Evolutionary conservation across 352 stramenopile species (phyloP).

Genomic region (Phytophthora vignae): DNA sequence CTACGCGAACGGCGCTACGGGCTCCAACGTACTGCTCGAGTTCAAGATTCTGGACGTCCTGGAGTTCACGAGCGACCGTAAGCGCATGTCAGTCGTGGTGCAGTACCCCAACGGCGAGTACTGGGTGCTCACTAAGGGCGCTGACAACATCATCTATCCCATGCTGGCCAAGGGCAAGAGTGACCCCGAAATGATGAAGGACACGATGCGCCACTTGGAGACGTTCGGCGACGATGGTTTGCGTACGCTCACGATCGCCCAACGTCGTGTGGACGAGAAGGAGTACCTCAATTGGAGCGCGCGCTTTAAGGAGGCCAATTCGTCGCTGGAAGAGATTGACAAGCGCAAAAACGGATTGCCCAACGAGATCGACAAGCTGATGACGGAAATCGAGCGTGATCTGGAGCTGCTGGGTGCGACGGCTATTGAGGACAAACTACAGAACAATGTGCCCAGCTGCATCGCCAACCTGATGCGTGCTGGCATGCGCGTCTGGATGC

Average conservation of each 20-base stretch:
- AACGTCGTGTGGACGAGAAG: constrained; percentile 55
- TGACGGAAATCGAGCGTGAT: constrained; percentile 85
- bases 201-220: constrained; percentile 77
- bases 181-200: constrained; percentile 59
- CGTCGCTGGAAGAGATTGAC: constrained; percentile 80
- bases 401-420: constrained; percentile 88
- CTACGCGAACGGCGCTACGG: constrained; percentile 31
- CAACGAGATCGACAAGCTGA: constrained; percentile 77
- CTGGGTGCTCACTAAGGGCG: constrained; percentile 89
- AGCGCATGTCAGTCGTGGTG: constrained; percentile 83
- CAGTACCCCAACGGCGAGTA: constrained; percentile 77
- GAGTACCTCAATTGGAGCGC: constrained; percentile 75
- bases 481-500: constrained; percentile 94
- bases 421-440: constrained; percentile 95
- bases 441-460: constrained; percentile 87
- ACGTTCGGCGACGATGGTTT: constrained; percentile 85
- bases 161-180: constrained; percentile 71
- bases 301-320: constrained; percentile 70
- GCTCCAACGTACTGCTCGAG: constrained; percentile 61
- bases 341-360: constrained; percentile 75
- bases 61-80: constrained; percentile 94
- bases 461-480: constrained; percentile 89
- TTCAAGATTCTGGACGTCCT: constrained; percentile 94
- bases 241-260: constrained; percentile 85
- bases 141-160: constrained; percentile 94